Conservation (phyloP, 2,329 filamentous ascomycete genomes). For the Fusarium devonianum region DNA sequence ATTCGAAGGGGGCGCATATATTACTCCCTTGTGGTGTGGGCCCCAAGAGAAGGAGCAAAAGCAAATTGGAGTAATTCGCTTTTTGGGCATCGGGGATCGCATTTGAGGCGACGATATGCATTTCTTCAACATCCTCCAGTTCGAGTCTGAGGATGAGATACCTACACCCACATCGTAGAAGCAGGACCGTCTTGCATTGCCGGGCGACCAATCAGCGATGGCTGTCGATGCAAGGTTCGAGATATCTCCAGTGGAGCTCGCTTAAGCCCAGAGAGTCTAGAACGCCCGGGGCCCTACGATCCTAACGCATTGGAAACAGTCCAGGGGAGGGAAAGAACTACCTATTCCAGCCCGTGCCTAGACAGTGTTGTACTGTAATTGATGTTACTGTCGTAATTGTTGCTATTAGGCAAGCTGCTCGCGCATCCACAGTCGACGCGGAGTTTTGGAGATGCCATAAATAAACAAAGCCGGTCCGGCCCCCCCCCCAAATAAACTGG, state of each 20-base stretch:
- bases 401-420: too few species aligned
- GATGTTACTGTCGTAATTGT: too few species aligned
- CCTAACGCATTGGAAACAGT: background rate
- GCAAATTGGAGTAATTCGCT: background rate
- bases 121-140: too few species aligned
- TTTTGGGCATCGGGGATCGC: background rate
- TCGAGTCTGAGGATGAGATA: constrained; percentile 13
- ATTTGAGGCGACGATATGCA: constrained; percentile 1
- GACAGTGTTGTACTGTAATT: too few species aligned
- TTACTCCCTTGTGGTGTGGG: constrained; percentile 3
- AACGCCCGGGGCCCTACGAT: background rate
- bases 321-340: background rate
- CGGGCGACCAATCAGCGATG: constrained; percentile 23
- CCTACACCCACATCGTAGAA: too few species aligned
- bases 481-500: background rate
- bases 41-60: background rate
- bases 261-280: constrained; percentile 22
- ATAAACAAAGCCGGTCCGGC: background rate
- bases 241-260: background rate
- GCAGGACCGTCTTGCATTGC: constrained; percentile 24
- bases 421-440: too few species aligned
- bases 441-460: background rate
- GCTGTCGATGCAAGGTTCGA: background rate
- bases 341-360: too few species aligned
- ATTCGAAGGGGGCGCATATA: background rate